phyloP scores from a whole-genome alignment of 1,284 basidiomycete species.

The Tilletia setariae region DNA sequence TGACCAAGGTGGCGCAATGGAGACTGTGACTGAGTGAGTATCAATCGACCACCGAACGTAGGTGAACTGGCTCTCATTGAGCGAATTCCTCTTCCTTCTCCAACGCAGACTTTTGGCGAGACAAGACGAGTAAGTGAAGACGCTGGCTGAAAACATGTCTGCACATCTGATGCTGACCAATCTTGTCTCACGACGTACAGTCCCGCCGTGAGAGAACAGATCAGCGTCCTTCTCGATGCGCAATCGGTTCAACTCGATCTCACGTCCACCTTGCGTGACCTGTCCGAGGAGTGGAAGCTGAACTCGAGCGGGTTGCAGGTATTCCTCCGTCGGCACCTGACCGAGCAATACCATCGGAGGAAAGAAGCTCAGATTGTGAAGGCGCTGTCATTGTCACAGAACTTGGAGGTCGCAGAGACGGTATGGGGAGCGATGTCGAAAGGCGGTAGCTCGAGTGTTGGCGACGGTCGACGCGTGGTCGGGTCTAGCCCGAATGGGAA shows the following conservation, averaged over 20 bases:
- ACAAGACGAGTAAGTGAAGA: conserved; percentile 4
- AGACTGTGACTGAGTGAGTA: conserved; percentile 14
- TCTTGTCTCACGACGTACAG: not conserved
- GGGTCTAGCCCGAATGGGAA: too few relatives aligned
- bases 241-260: conserved; percentile 10
- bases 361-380: conserved; percentile 1
- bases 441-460: too few relatives aligned
- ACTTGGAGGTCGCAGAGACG: conserved; percentile 8
- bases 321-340: not conserved
- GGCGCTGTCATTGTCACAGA: conserved; percentile 2
- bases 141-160: not conserved
- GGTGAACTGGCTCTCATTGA: not conserved
- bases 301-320: not conserved
- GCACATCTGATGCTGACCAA: not conserved
- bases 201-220: conserved; percentile 3
- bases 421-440: conserved; percentile 7
- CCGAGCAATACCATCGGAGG: not conserved
- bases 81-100: not conserved
- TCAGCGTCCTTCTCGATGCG: conserved; percentile 8
- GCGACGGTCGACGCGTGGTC: too few relatives aligned
- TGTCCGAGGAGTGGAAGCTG: not conserved
- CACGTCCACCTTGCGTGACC: not conserved
- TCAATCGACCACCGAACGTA: too few relatives aligned
- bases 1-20: conserved; percentile 8
- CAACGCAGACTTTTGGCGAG: not conserved